Evolutionary conservation across 345 rosid genomes (phyloP), one percentile per base, ranked within the genome.

Genomic region (Syzygium oleosum): DNA sequence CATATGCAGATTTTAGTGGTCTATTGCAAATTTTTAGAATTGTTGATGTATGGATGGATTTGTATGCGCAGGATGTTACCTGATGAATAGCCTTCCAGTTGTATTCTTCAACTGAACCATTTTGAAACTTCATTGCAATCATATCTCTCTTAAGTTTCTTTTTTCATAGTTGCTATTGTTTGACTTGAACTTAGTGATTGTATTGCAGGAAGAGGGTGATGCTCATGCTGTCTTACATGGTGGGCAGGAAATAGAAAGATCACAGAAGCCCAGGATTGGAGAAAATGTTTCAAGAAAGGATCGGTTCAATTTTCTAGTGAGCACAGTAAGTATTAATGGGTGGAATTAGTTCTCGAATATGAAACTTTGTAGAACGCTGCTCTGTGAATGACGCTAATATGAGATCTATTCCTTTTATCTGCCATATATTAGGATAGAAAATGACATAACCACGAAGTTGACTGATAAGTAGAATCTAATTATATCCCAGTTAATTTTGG

Each of bases 221-320:
- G 52, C 61, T 52, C 83, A 59, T 52, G 86, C 89, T 84, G 46
- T 29, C 86, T 87, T 85, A 25, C 41, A 52, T 84, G 86, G 86
- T 84, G 91, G 87, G 83, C 88, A 51, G 86, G 88, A 90, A 63
- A 86, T 86, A 86, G 91, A 86, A 86, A 87, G 87, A 68, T 52
- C 87, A 59, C 91, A 58, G 86, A 91, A 84, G 85, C 90, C 88
- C 87, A 94, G 85, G 83, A 90, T 92, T 41, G 98, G 97, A 84
- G 92, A 93, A 89, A 93, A 94, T 91, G 92, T 96, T 90, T 92
- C 98, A 38, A 94, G 93, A 92, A 95, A 91, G 87, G 99, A 94
- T 87, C 95, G 91, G 90, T 92, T 93, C 86, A 90, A 91, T 9
- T 93, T 96, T 93, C 96, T 97, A 80, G 88, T 94, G 49, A 93